Evolutionary conservation across 352 stramenopile genomes (phyloP).

Genomic region (Halophytophthora batemanensis): DNA sequence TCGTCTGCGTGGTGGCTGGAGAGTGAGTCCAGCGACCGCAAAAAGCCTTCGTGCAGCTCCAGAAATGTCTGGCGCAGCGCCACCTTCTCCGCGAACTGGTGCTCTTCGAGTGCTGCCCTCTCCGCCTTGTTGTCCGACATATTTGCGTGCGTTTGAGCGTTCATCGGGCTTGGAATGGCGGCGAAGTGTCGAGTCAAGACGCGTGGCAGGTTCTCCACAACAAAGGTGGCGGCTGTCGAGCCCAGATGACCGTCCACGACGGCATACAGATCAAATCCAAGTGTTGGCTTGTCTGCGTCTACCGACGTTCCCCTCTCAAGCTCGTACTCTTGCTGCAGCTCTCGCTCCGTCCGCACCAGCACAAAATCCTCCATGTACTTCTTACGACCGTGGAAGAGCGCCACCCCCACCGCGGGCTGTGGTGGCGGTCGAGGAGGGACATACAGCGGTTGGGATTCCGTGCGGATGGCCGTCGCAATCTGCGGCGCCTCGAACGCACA

Average conservation of each 20-base stretch:
- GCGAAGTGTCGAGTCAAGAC: slow-evolving; percentile 33
- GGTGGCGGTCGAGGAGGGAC: slow-evolving; percentile 3
- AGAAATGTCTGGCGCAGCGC: slow-evolving; percentile 72
- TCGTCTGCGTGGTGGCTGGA: slow-evolving; percentile 3
- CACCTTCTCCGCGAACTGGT: slow-evolving; percentile 44
- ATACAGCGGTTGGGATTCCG: slow-evolving; percentile 17
- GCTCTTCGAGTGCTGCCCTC: slow-evolving; percentile 3
- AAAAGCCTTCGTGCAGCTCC: slow-evolving; percentile 60
- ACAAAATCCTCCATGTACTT: slow-evolving; percentile 92
- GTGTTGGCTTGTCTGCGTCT: neutral
- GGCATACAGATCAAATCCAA: slow-evolving; percentile 87
- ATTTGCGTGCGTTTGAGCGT: neutral
- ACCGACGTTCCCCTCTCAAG: neutral
- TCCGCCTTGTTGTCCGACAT: neutral
- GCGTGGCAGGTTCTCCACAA: slow-evolving; percentile 37
- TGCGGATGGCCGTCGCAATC: slow-evolving; percentile 18
- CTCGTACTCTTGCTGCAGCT: slow-evolving; percentile 14
- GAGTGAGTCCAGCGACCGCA: slow-evolving; percentile 25
- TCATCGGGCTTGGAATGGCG: slow-evolving; percentile 13
- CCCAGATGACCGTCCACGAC: slow-evolving; percentile 95
- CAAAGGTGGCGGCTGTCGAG: slow-evolving; percentile 86
- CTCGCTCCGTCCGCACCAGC: slow-evolving; percentile 28
- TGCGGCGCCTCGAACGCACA: slow-evolving; percentile 50
- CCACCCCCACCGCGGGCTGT: slow-evolving; percentile 30
- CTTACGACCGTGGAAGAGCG: slow-evolving; percentile 89